phyloP scores from a whole-genome alignment of 768 basidiomycete genomes.

The Lactifluus volemus region DNA sequence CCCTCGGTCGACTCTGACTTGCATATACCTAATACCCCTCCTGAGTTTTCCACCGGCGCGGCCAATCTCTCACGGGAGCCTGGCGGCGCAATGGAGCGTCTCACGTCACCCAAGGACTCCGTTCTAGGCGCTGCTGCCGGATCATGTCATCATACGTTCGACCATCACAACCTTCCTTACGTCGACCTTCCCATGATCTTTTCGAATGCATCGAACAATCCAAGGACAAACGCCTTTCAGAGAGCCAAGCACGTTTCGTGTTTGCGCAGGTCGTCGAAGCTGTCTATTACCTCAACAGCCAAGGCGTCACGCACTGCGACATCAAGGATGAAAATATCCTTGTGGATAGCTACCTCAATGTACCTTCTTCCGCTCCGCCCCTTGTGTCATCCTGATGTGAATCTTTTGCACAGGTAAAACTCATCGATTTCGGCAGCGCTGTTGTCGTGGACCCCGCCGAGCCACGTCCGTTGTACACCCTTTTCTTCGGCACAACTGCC shows the following conservation, averaged over 20 bases:
- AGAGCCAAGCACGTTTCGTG: slow-evolving; percentile 70
- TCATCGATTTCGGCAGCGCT: slow-evolving; percentile 94
- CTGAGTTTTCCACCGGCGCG: slow-evolving; percentile 7
- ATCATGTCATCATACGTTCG: slow-evolving; percentile 14
- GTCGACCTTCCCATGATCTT: slow-evolving; percentile 81
- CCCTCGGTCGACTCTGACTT: slow-evolving; percentile 16
- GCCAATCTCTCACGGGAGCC: neutral
- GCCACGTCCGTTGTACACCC: slow-evolving; percentile 58
- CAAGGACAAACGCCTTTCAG: slow-evolving; percentile 67
- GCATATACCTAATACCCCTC: slow-evolving; percentile 12
- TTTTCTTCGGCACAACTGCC: slow-evolving; percentile 90
- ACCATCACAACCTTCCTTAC: slow-evolving; percentile 33
- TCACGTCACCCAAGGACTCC: neutral
- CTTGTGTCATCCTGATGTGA: slow-evolving; percentile 15
- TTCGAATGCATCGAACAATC: slow-evolving; percentile 95
- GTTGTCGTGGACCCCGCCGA: slow-evolving; percentile 57
- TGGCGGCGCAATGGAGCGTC: neutral
- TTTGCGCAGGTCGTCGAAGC: slow-evolving; percentile 85
- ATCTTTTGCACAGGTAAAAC: slow-evolving; percentile 55
- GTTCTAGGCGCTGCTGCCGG: neutral
- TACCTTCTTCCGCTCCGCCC: slow-evolving; percentile 24
- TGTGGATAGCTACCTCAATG: slow-evolving; percentile 65
- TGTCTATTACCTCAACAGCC: slow-evolving; percentile 68
- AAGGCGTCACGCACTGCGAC: slow-evolving; percentile 89
- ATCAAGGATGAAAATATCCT: slow-evolving; percentile 96